Evolutionary conservation across 352 stramenopile species (phyloP), one percentile per base, ranked within the genome.

Genomic region (Thraustochytrium striatum): DNA sequence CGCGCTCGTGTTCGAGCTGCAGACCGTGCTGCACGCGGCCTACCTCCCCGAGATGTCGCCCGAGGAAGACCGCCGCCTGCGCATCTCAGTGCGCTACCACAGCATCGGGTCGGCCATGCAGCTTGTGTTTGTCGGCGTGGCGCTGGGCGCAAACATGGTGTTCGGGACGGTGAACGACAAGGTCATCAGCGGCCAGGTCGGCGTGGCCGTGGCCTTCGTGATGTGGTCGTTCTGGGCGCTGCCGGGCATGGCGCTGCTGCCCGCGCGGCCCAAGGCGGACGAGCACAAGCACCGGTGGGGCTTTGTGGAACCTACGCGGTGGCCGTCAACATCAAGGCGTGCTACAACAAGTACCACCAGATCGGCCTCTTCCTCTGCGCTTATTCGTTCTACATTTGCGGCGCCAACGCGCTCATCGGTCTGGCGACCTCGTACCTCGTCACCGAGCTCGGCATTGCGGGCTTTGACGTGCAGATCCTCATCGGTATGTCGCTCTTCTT

Each of bases 351-450:
- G 32, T 75, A 75, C 41, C 43, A 59, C 9, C 68, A 75, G 30
- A 75, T 75, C 33, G 68, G 68, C 28, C 28, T 75, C n/a, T 75
- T 69, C 53, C 43, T 75, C 30, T 55, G 68, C 28, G 9, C 25
- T n/a, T 75, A 65, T 25, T 25, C 53, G 16, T 55, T 36, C 39
- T 30, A 36, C 50, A 32, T 75, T n/a, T 47, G 39, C 11, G 68
- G 68, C 30, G 68, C 53, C 30, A 44, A 38, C 11, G 21, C 68
- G 28, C 9, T 75, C 39, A 38, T 70, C 36, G 30, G 33, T 9
- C 41, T 70, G 11, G 59, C 59, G 0, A 53, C 59, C 41, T 33
- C 59, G 3, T 70, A 70, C 41, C 19, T 70, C 21, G 35, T 70
- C 16, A 70, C 35, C 59, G 53, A 53, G 35, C 35, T 70, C 30